Conservation (phyloP, 2,329 filamentous ascomycete species). For the Alternaria angustiovoidea region DNA sequence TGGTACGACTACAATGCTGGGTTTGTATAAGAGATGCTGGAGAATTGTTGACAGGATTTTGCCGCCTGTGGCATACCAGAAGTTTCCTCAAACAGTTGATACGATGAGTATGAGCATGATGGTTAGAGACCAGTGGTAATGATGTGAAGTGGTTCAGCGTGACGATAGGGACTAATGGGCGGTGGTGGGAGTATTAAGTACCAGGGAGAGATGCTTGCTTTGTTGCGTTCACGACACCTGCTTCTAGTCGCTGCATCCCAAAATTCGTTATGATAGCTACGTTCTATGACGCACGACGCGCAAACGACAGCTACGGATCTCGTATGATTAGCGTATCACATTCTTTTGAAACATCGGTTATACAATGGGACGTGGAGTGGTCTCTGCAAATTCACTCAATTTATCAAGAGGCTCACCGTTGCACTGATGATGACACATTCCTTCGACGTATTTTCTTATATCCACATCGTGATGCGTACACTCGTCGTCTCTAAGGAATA, state of each 20-base stretch:
- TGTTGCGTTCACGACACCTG: neutral
- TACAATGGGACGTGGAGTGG: neutral
- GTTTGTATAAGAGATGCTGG: conserved; percentile 1
- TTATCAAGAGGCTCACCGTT: neutral
- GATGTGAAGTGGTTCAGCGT: neutral
- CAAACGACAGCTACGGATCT: neutral
- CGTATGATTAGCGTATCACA: neutral
- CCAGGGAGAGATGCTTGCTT: neutral
- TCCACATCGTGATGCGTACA: neutral
- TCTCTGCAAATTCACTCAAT: too few species aligned
- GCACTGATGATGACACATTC: neutral
- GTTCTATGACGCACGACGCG: neutral
- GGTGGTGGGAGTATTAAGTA: neutral
- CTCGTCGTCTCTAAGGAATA: neutral
- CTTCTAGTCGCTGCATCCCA: neutral
- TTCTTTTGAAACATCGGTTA: neutral
- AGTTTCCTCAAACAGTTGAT: neutral
- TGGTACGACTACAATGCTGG: neutral
- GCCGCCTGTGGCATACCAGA: neutral
- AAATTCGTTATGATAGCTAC: neutral
- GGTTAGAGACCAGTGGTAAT: neutral
- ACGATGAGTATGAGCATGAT: neutral
- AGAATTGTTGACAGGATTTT: neutral
- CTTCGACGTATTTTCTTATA: neutral
- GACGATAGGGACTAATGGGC: neutral